Percentiles rank a stretch among this genome's conserved stretches.
phyloP scores from a whole-genome alignment of 768 basidiomycete species.

The Tricholoma matsutake region DNA sequence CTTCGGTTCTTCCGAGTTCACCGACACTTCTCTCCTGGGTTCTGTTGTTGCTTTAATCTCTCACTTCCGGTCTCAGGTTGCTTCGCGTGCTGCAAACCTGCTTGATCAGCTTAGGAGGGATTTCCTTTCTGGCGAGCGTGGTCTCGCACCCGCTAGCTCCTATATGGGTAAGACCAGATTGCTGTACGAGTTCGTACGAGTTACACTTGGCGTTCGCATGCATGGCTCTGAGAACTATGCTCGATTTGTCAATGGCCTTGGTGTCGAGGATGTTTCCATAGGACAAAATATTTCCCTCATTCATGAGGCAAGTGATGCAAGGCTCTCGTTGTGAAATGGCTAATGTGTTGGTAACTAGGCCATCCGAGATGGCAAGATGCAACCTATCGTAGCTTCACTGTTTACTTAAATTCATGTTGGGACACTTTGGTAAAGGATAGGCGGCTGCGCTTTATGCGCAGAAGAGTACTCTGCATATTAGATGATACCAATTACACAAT shows the following conservation, averaged over 20 bases:
- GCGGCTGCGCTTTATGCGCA: background rate
- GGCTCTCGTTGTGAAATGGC: background rate
- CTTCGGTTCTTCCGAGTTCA: conserved; percentile 40
- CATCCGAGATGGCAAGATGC: conserved; percentile 58
- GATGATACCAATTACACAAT: background rate
- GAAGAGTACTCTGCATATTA: background rate
- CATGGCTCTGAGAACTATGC: conserved; percentile 69
- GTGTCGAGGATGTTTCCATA: conserved; percentile 53
- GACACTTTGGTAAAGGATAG: background rate
- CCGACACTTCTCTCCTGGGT: conserved; percentile 18
- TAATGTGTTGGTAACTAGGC: conserved; percentile 17
- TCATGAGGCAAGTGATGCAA: conserved; percentile 50
- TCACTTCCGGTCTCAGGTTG: conserved; percentile 50
- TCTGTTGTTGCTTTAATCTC: conserved; percentile 34
- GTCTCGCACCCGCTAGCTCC: conserved; percentile 58
- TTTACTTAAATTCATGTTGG: conserved; percentile 35
- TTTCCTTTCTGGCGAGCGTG: conserved; percentile 56
- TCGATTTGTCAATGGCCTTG: conserved; percentile 40
- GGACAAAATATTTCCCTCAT: conserved; percentile 75
- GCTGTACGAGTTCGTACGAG: conserved; percentile 70
- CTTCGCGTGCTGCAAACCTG: conserved; percentile 41
- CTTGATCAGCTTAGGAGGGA: conserved; percentile 49
- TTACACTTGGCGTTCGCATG: conserved; percentile 65
- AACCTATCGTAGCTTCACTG: conserved; percentile 50
- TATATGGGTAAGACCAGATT: conserved; percentile 60